phyloP scores from a whole-genome alignment of 2,329 filamentous ascomycete species.

The Penicillium sp. region DNA sequence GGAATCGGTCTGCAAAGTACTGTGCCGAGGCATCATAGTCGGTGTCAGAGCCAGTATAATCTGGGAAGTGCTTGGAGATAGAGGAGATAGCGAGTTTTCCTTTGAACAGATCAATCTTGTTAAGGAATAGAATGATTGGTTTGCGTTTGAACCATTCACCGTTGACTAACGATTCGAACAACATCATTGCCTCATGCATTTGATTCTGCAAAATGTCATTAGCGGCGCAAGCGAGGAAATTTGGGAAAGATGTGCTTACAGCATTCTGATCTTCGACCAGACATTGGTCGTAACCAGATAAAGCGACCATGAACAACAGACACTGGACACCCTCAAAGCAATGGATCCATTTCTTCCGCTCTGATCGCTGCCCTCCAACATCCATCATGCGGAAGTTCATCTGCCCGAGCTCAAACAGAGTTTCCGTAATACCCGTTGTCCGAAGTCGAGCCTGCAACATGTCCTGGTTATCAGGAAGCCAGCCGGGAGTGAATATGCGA shows the following conservation, averaged over 20 bases:
- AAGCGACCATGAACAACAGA: conserved; percentile 83
- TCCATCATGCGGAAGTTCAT: conserved; percentile 97
- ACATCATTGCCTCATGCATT: conserved; percentile 83
- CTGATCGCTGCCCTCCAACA: conserved; percentile 81
- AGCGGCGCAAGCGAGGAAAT: background rate
- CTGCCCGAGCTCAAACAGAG: conserved; percentile 81
- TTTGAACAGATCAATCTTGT: conserved; percentile 80
- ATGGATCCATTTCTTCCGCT: conserved; percentile 96
- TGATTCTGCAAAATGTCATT: conserved; percentile 54
- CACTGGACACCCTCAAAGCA: conserved; percentile 92
- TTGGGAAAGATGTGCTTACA: conserved; percentile 48
- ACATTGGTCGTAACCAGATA: conserved; percentile 94
- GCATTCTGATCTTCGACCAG: conserved; percentile 93
- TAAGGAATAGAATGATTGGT: conserved; percentile 72
- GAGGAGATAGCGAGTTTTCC: conserved; percentile 64
- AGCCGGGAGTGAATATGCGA: conserved; percentile 64
- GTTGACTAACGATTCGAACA: conserved; percentile 77
- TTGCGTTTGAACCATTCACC: conserved; percentile 79
- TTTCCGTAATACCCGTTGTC: conserved; percentile 93
- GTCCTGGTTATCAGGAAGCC: conserved; percentile 87
- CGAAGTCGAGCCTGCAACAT: conserved; percentile 80
- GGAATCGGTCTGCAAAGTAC: conserved; percentile 75
- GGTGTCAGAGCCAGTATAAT: conserved; percentile 62
- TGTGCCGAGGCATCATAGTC: conserved; percentile 68
- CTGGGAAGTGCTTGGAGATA: conserved; percentile 66